These are phyloP conservation scores for Hygrocybe coccinea DNA, from an alignment of 768 basidiomycete species.

Conservation along the genomic window DNA sequence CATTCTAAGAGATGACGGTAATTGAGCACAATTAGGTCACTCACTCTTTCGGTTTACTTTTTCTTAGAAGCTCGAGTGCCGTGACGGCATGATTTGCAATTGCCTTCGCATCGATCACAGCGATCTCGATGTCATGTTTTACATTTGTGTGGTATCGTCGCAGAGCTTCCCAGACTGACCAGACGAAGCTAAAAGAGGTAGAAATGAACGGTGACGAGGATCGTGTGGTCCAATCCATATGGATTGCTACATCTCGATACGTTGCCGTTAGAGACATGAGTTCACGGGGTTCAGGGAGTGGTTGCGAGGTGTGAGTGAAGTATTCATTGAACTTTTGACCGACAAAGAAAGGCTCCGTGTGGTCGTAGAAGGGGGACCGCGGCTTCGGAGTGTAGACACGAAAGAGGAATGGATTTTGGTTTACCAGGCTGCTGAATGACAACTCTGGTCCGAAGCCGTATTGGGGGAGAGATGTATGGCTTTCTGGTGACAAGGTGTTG, in stretches of 20 bases:
- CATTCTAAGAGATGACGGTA: background rate
- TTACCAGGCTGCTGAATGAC: slow-evolving; percentile 56
- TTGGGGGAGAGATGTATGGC: slow-evolving; percentile 49
- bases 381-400: slow-evolving; percentile 74
- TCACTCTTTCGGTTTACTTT: slow-evolving; percentile 52
- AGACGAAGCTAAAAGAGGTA: slow-evolving; percentile 74
- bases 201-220: slow-evolving; percentile 66
- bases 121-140: slow-evolving; percentile 75
- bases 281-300: slow-evolving; percentile 26
- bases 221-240: slow-evolving; percentile 78
- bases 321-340: slow-evolving; percentile 59
- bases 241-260: slow-evolving; percentile 59
- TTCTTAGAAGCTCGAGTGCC: slow-evolving; percentile 57
- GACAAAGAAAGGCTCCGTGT: slow-evolving; percentile 60
- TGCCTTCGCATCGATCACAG: slow-evolving; percentile 66
- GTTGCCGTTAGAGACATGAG: slow-evolving; percentile 29
- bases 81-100: slow-evolving; percentile 57
- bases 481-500: background rate
- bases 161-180: slow-evolving; percentile 80
- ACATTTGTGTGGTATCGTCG: slow-evolving; percentile 66
- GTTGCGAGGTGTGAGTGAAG: slow-evolving; percentile 35
- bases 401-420: slow-evolving; percentile 70
- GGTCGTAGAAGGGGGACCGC: slow-evolving; percentile 48
- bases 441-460: slow-evolving; percentile 65
- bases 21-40: slow-evolving; percentile 16